Evolutionary conservation across 2,329 filamentous ascomycete species (phyloP), one percentile per base, ranked within the genome.

Genomic region (Colletotrichum orbiculare): DNA sequence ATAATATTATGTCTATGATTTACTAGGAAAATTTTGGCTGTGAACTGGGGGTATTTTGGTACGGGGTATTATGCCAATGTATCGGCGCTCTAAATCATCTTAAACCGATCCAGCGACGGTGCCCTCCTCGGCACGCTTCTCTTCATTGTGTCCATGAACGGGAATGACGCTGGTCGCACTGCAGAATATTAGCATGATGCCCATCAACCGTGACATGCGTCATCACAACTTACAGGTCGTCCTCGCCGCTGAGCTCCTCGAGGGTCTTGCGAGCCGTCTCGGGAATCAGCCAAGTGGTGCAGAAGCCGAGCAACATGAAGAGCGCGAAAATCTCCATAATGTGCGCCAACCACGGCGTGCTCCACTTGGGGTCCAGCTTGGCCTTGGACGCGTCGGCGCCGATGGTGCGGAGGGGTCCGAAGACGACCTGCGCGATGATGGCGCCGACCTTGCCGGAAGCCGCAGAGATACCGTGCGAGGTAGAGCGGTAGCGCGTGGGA

Each of bases 381-480:
- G 78, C 77, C 63, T 82, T 82, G 54, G 83, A 79, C 8, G 81
- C 78, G 83, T 4, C 79, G 76, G 8, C 74, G 78, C 5, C 74
- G 47, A 64, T 76, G 77, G 54, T 73, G 67, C 72, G 83, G 83
- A 35, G 78, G 74, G 25, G 73, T 50, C 79, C 82, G 69, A 82
- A 84, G 0, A 85, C 81, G 37, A 85, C 76, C 17, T 84, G 71
- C 13, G 83, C 83, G 5, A 85, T 73, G 50, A 89, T 82, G 64
- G 83, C 84, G 33, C 86, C 87, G 2, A 86, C 73, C 71, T 89
- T 89, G 12, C 87, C 87, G 0, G 83, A 82, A 0, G 87, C 87
- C 0, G 87, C 87, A 0, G 86, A 87, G 55, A 89, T 85, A 15
- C 86, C 87, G 70, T 89, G 86, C 60, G 85, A 89, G 0, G 87